Conservation (phyloP, 2,329 filamentous ascomycete genomes). For the Bertia moriformis region DNA sequence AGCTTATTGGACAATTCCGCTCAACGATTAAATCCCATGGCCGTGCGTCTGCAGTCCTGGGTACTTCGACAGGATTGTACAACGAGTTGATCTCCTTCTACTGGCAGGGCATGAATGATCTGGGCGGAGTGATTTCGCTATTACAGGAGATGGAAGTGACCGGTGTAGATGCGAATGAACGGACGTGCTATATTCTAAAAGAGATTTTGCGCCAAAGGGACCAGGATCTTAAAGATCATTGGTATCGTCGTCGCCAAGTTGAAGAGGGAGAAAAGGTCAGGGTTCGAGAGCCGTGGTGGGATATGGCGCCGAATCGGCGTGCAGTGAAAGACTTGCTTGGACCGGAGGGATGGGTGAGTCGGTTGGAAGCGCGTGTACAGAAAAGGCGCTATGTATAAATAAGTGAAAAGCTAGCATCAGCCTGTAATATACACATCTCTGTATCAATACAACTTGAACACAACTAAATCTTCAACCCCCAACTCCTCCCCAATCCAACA, state of each 20-base stretch:
- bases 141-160: neutral
- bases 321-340: neutral
- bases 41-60: neutral
- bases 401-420: too few relatives aligned
- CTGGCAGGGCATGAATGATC: neutral
- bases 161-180: neutral
- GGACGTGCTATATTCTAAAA: neutral
- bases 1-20: neutral
- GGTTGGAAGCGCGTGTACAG: neutral
- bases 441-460: neutral
- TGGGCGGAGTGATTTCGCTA: neutral
- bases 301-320: neutral
- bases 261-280: too few relatives aligned
- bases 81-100: neutral
- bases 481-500: neutral
- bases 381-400: too few relatives aligned
- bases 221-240: neutral
- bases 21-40: neutral
- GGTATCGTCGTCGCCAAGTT: too few relatives aligned
- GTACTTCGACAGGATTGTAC: neutral
- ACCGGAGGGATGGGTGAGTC: neutral
- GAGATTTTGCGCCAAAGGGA: neutral
- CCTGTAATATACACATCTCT: too few relatives aligned
- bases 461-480: constrained; percentile 1
- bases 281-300: neutral